phyloP scores from a whole-genome alignment of 1,284 basidiomycete genomes.

The Porphyrellus sp. region DNA sequence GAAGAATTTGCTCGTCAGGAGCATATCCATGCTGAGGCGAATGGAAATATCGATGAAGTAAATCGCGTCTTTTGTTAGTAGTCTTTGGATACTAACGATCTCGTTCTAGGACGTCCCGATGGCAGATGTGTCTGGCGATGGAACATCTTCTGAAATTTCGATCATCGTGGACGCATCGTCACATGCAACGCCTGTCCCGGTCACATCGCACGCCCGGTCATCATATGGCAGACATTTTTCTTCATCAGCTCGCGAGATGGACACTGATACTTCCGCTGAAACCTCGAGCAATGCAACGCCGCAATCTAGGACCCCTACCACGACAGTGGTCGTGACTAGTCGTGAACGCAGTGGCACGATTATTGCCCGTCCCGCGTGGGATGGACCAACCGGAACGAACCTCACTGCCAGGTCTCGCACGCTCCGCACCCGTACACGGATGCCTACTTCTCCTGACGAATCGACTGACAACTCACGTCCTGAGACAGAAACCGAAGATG shows the following conservation, averaged over 20 bases:
- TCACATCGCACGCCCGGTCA: slow-evolving; percentile 22
- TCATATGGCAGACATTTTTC: slow-evolving; percentile 23
- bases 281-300: slow-evolving; percentile 59
- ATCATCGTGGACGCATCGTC: slow-evolving; percentile 23
- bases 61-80: slow-evolving; percentile 4
- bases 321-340: slow-evolving; percentile 49
- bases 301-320: slow-evolving; percentile 57
- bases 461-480: slow-evolving; percentile 58
- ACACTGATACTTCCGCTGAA: slow-evolving; percentile 55
- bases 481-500: slow-evolving; percentile 74
- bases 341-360: slow-evolving; percentile 75
- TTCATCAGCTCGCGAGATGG: slow-evolving; percentile 43
- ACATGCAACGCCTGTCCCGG: slow-evolving; percentile 17
- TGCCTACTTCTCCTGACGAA: slow-evolving; percentile 48
- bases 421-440: slow-evolving; percentile 31
- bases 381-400: slow-evolving; percentile 36
- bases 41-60: slow-evolving; percentile 27
- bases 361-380: slow-evolving; percentile 64
- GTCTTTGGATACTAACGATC: slow-evolving; percentile 7
- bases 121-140: slow-evolving; percentile 21
- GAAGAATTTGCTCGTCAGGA: slow-evolving; percentile 17
- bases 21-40: slow-evolving; percentile 4
- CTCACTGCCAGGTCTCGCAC: slow-evolving; percentile 33
- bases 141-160: slow-evolving; percentile 22
- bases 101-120: slow-evolving; percentile 29